A percentile compares a stretch with the other conserved stretches of the same genome.
Evolutionary conservation across 1,139 yeast genomes (phyloP).

Genomic region (Yamadazyma epiphylla): DNA sequence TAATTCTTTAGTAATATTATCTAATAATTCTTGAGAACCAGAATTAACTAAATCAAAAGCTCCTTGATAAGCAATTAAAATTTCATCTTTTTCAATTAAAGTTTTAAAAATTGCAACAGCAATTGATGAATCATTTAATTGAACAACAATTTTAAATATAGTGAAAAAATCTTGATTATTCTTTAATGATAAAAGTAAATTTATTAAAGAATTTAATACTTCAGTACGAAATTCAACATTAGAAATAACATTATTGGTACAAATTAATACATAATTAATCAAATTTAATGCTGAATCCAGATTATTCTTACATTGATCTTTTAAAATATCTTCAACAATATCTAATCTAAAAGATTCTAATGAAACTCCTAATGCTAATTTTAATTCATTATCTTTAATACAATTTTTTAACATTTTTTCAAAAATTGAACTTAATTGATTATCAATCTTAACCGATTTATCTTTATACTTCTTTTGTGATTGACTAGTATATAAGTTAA

Average conservation of each 20-base stretch:
- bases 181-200: slow-evolving; percentile 53
- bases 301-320: slow-evolving; percentile 35
- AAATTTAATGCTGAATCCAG: slow-evolving; percentile 49
- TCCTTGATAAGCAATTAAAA: slow-evolving; percentile 78
- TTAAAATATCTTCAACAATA: slow-evolving; percentile 63
- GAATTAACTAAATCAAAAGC: slow-evolving; percentile 92
- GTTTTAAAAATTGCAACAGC: slow-evolving; percentile 68
- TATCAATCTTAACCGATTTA: slow-evolving; percentile 45
- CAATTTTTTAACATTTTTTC: slow-evolving; percentile 87
- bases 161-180: slow-evolving; percentile 75
- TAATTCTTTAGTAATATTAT: slow-evolving; percentile 50
- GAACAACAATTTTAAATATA: slow-evolving; percentile 82
- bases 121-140: slow-evolving; percentile 69
- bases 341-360: slow-evolving; percentile 87
- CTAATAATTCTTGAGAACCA: slow-evolving; percentile 89
- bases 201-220: slow-evolving; percentile 61
- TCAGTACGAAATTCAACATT: slow-evolving; percentile 63
- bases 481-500: slow-evolving; percentile 70
- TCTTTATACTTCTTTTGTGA: slow-evolving; percentile 55
- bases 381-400: slow-evolving; percentile 63
- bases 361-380: slow-evolving; percentile 86
- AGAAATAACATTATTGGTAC: slow-evolving; percentile 60
- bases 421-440: slow-evolving; percentile 64
- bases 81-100: slow-evolving; percentile 41
- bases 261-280: slow-evolving; percentile 72